phyloP scores from a whole-genome alignment of 352 stramenopile genomes.

The Peronospora tabacina region DNA sequence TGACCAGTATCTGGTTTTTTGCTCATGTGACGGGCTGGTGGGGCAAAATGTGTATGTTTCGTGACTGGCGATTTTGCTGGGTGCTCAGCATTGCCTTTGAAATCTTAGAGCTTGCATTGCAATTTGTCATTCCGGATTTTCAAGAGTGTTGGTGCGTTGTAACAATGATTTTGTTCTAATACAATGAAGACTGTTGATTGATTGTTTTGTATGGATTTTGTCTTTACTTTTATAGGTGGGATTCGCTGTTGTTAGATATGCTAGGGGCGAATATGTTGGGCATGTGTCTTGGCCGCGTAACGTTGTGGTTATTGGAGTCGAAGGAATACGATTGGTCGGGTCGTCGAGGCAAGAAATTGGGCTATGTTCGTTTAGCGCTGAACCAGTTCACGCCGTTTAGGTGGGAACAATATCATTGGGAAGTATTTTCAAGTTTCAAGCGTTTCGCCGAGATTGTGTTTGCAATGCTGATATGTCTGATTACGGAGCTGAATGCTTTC shows the following conservation, averaged over 20 bases:
- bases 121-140: constrained; percentile 90
- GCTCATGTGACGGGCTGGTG: constrained; percentile 83
- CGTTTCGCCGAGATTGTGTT: constrained; percentile 80
- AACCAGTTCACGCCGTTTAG: constrained; percentile 85
- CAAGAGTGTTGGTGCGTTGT: constrained; percentile 84
- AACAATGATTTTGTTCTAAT: too few species aligned
- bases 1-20: constrained; percentile 82
- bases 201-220: not conserved
- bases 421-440: constrained; percentile 89
- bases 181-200: not conserved
- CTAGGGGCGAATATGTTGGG: constrained; percentile 89
- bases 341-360: constrained; percentile 62
- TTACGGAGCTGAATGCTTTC: constrained; percentile 91
- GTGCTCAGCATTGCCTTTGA: constrained; percentile 88
- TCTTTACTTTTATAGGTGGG: constrained; percentile 46
- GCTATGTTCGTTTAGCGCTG: constrained; percentile 57
- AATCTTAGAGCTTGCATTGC: constrained; percentile 79
- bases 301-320: constrained; percentile 71
- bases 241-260: constrained; percentile 88
- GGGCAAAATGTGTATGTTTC: constrained; percentile 92
- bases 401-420: constrained; percentile 88
- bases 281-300: constrained; percentile 74
- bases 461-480: constrained; percentile 72
- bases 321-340: constrained; percentile 89
- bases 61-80: constrained; percentile 90